phyloP scores from a whole-genome alignment of 495 filamentous ascomycete species.

The Rusavskia elegans region DNA sequence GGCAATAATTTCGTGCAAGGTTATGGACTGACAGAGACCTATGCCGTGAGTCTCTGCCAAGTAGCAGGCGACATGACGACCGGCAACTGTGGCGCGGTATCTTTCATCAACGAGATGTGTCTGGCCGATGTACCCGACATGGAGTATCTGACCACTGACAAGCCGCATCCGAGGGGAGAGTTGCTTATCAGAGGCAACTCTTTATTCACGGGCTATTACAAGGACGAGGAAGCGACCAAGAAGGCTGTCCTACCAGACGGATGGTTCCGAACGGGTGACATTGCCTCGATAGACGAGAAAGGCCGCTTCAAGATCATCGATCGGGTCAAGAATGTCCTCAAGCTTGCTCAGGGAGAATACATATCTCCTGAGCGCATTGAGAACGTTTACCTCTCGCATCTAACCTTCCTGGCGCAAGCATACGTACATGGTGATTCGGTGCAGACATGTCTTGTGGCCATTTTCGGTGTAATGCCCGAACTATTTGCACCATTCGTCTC shows the following conservation, averaged over 20 bases:
- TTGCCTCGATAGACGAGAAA: conserved; percentile 62
- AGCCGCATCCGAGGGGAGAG: conserved; percentile 86
- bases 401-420: conserved; percentile 57
- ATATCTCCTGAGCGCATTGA: conserved; percentile 95
- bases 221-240: conserved; percentile 70
- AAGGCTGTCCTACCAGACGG: conserved; percentile 76
- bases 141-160: conserved; percentile 83
- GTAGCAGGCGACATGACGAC: conserved; percentile 47
- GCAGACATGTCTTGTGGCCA: conserved; percentile 66
- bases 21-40: conserved; percentile 93
- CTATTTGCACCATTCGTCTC: conserved; percentile 63
- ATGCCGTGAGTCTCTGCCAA: conserved; percentile 62
- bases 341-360: conserved; percentile 95
- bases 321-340: conserved; percentile 95
- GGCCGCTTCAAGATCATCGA: conserved; percentile 90
- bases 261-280: conserved; percentile 95
- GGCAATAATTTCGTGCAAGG: conserved; percentile 73
- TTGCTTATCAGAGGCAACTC: conserved; percentile 65
- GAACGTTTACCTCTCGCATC: conserved; percentile 75
- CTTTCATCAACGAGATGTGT: conserved; percentile 55
- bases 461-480: conserved; percentile 76
- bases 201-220: conserved; percentile 74
- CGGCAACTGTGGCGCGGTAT: conserved; percentile 69
- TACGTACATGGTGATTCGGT: conserved; percentile 86
- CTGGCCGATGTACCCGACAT: conserved; percentile 83